Evolutionary conservation across 2,329 filamentous ascomycete genomes (phyloP).

Genomic region (Zasmidium cellare): DNA sequence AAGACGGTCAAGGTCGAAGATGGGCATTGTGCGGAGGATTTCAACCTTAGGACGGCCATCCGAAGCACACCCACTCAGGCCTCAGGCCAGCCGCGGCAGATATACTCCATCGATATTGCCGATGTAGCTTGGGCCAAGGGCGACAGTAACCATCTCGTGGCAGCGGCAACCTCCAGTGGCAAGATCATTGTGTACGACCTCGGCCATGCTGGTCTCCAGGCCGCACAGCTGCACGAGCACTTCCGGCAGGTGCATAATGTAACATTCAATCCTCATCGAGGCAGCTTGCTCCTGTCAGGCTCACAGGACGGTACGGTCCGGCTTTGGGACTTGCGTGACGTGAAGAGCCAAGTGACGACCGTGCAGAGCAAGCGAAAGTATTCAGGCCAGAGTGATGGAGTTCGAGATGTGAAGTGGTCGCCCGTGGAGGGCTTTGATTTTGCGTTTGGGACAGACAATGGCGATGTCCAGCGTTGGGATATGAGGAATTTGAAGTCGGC

Average conservation of each 20-base stretch:
- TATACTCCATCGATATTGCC: conserved; percentile 58
- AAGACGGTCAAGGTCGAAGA: conserved; percentile 61
- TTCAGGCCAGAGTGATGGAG: conserved; percentile 59
- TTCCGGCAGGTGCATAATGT: conserved; percentile 65
- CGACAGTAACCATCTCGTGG: conserved; percentile 59
- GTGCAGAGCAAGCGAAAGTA: conserved; percentile 58
- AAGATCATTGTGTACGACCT: conserved; percentile 67
- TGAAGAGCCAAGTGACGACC: conserved; percentile 45
- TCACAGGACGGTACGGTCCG: conserved; percentile 65
- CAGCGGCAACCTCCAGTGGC: conserved; percentile 64
- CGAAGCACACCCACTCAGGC: conserved; percentile 58
- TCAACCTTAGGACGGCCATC: conserved; percentile 63
- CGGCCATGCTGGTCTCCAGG: conserved; percentile 60
- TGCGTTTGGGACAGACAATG: conserved; percentile 64
- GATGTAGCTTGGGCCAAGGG: conserved; percentile 70
- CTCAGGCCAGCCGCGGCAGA: conserved; percentile 45
- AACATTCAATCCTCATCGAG: conserved; percentile 64
- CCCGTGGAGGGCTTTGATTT: conserved; percentile 63
- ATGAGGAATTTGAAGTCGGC: conserved; percentile 58
- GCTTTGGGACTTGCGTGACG: conserved; percentile 63
- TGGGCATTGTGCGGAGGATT: conserved; percentile 60
- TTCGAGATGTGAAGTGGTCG: conserved; percentile 66
- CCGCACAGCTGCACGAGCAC: conserved; percentile 64
- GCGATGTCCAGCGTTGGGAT: conserved; percentile 65
- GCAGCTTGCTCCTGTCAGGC: conserved; percentile 61